Percentiles rank a stretch among this genome's conserved stretches.
These are phyloP conservation scores for Alternaria rosae DNA, from an alignment of 2,329 filamentous ascomycete genomes.

Conservation along the genomic window DNA sequence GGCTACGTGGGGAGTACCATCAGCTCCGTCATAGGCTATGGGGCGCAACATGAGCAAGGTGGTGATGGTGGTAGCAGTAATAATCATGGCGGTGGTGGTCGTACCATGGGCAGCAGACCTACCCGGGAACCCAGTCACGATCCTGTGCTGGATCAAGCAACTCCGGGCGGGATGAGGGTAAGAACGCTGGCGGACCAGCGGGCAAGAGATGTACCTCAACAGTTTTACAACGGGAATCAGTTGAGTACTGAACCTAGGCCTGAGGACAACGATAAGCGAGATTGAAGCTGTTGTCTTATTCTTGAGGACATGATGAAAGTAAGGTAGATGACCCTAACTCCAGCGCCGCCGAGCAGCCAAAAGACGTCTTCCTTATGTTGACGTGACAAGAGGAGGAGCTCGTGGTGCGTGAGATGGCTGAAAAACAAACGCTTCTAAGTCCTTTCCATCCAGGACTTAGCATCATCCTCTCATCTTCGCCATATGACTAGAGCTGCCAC, in stretches of 20 bases:
- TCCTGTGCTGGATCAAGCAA: conserved; percentile 21
- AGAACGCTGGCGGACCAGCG: conserved; percentile 56
- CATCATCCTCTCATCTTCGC: neutral
- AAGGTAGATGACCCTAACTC: neutral
- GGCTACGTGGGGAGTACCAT: conserved; percentile 44
- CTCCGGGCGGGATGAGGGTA: conserved; percentile 46
- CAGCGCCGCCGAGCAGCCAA: neutral
- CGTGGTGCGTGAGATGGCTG: neutral
- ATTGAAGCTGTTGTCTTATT: neutral
- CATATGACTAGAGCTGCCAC: neutral
- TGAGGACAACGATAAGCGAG: conserved; percentile 10
- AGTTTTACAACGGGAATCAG: conserved; percentile 92
- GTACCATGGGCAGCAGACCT: conserved; percentile 17
- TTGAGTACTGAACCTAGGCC: conserved; percentile 13
- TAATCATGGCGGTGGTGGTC: neutral
- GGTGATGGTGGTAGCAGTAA: neutral
- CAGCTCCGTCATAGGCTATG: conserved; percentile 39
- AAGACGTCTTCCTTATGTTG: neutral
- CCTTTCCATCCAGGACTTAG: neutral
- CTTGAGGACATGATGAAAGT: neutral
- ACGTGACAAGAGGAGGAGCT: neutral
- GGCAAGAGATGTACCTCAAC: conserved; percentile 61
- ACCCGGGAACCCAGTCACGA: conserved; percentile 14
- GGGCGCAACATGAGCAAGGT: conserved; percentile 16
- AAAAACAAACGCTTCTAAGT: neutral